phyloP scores from a whole-genome alignment of 1,139 yeast genomes.

The Geotrichum fermentans region DNA sequence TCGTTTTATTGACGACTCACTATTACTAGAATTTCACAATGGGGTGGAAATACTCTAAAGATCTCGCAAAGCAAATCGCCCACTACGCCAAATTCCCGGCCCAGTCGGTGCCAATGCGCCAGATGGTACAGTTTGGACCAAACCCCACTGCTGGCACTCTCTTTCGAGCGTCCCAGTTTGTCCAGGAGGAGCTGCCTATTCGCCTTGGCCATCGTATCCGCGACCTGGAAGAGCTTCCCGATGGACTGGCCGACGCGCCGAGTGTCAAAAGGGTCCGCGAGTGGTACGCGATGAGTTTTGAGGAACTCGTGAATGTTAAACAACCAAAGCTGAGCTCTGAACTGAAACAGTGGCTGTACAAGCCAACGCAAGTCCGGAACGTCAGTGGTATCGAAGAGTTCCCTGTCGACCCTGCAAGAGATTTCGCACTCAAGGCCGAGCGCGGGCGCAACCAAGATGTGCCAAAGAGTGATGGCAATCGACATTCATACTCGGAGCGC shows the following conservation, averaged over 20 bases:
- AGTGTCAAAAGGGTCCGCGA: constrained; percentile 70
- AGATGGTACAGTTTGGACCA: constrained; percentile 88
- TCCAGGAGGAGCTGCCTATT: constrained; percentile 84
- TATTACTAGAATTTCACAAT: no score
- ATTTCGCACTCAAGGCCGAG: no score
- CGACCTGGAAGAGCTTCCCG: constrained; percentile 76
- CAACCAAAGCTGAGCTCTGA: constrained; percentile 12
- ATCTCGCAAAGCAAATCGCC: constrained; percentile 37
- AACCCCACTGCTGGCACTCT: constrained; percentile 72
- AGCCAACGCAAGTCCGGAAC: background rate
- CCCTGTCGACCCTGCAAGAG: no score
- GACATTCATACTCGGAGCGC: background rate
- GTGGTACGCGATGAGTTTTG: constrained; percentile 91
- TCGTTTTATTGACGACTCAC: no score
- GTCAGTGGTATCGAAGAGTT: background rate
- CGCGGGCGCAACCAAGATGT: constrained; percentile 1
- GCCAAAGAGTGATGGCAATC: background rate
- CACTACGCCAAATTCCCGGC: constrained; percentile 72
- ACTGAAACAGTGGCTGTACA: constrained; percentile 15
- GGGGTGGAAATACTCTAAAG: constrained; percentile 19
- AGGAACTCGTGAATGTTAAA: constrained; percentile 57
- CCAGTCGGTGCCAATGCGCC: constrained; percentile 76
- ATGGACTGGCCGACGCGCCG: constrained; percentile 66
- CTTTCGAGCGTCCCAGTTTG: constrained; percentile 78
- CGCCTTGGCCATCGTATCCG: constrained; percentile 80